phyloP scores from a whole-genome alignment of 1,139 yeast species.

The Diutina mesorugosa region DNA sequence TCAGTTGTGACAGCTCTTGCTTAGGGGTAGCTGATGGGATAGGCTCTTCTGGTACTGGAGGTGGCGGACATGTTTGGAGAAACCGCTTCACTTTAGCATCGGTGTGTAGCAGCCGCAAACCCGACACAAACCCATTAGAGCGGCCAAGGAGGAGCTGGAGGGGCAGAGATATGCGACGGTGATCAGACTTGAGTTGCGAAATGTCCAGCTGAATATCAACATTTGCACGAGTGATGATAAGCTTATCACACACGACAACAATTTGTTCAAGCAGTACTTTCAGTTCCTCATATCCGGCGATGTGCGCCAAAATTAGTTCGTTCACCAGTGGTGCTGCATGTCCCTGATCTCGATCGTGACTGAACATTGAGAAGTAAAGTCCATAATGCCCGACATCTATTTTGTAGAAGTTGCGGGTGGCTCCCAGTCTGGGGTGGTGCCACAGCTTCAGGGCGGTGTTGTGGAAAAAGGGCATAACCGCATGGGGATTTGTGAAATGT shows the following conservation, averaged over 20 bases:
- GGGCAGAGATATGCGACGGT: background rate
- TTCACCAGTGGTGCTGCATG: slow-evolving; percentile 6
- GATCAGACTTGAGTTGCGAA: background rate
- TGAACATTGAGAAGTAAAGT: slow-evolving; percentile 28
- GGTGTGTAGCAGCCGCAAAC: background rate
- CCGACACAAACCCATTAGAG: background rate
- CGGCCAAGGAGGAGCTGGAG: background rate
- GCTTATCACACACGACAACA: slow-evolving; percentile 6
- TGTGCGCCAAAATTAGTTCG: background rate
- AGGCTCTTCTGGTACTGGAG: background rate
- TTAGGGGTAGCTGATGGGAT: background rate
- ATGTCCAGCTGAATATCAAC: slow-evolving; percentile 16
- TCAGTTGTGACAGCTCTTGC: slow-evolving; percentile 1
- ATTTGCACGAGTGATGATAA: slow-evolving; percentile 19
- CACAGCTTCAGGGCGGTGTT: slow-evolving; percentile 18
- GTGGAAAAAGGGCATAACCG: slow-evolving; percentile 10
- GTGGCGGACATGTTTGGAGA: background rate
- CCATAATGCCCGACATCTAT: slow-evolving; percentile 34
- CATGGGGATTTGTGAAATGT: slow-evolving; percentile 12
- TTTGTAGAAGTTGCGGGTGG: slow-evolving; percentile 13
- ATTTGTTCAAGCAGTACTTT: slow-evolving; percentile 2
- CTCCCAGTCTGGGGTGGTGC: slow-evolving; percentile 9
- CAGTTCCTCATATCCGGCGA: background rate
- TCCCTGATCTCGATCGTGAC: slow-evolving; percentile 20
- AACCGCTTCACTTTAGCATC: background rate